Base-by-base conservation (phyloP, 352 stramenopile species). In the Phytopythium oedochilum region DNA sequence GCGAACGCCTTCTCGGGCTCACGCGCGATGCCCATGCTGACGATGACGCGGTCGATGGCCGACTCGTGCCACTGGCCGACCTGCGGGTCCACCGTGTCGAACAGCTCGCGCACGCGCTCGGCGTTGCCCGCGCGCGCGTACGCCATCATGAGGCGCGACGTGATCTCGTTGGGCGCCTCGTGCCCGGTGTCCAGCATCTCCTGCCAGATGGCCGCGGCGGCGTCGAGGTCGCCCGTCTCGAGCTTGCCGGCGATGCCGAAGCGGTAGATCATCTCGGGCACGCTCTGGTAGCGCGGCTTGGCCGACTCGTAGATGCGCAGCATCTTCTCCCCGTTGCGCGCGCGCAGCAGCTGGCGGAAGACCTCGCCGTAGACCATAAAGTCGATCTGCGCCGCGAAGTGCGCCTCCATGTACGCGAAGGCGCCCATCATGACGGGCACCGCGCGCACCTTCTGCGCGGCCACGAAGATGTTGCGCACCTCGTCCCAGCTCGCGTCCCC, bases 251-350 rank as follows among this genome's bases (percentile, higher is more conserved):
- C 66, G 60, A 89, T 81, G 29, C 73, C 76, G 23, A 84, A 89
- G 26, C 79, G 79, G 53, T 86, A 86, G 60, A 88, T 76, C 57
- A 89, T 78, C 63, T 89, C 79, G 23, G 77, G 77, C 31, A 82
- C 66, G 35, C 52, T 48, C 35, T 76, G 64, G 55, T 80, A 86
- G 28, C 64, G 64, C 36, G 66, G 53, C 28, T 72, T 71, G 39
- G 68, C 61, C 18, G 59, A 56, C 61, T 86, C 63, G 58, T 82
- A 88, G 52, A 88, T 67, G 42, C 63, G 31, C 22, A 71, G 59
- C 32, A 88, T 63, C 53, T 78, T 73, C 9, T 70, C 60, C n/a
- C 47, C 23, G 20, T 74, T 53, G 39, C 64, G 50, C 31, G 71
- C 71, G 45, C 67, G 69, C 42, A 68, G 51, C 25, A 88, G 44